These are phyloP conservation scores for Thalassiosira livingstoniorum DNA, from an alignment of 352 stramenopile species.

Conservation along the genomic window DNA sequence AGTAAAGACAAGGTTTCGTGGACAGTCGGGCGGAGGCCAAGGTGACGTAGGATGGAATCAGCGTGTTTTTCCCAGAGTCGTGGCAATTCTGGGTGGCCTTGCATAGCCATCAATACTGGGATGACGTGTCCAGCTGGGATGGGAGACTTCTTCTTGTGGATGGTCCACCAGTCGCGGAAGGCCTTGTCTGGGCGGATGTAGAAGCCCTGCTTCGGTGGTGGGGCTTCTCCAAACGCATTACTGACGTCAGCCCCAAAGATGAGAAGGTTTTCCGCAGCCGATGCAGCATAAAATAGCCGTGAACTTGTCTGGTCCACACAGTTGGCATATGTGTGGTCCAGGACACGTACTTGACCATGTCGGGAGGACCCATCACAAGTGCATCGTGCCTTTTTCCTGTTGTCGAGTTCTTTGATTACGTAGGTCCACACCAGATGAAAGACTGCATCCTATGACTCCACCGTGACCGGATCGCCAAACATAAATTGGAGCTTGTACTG, in stretches of 20 bases:
- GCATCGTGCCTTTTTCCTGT: neutral
- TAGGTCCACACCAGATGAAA: neutral
- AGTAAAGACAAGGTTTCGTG: constrained; percentile 57
- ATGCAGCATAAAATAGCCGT: constrained; percentile 44
- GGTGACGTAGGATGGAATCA: constrained; percentile 26
- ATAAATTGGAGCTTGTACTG: constrained; percentile 54
- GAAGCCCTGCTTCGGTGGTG: constrained; percentile 28
- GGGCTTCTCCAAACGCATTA: too few species aligned
- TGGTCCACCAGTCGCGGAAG: constrained; percentile 43
- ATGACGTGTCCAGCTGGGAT: constrained; percentile 44
- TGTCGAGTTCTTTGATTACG: too few species aligned
- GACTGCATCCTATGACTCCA: neutral
- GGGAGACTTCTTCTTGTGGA: neutral
- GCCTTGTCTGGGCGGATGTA: constrained; percentile 44
- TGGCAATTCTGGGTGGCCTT: constrained; percentile 61
- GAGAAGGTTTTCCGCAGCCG: constrained; percentile 26
- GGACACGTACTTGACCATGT: constrained; percentile 22
- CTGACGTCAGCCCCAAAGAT: constrained; percentile 54
- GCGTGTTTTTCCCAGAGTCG: constrained; percentile 58
- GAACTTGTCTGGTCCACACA: constrained; percentile 51
- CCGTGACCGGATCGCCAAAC: constrained; percentile 41
- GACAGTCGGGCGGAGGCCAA: constrained; percentile 34
- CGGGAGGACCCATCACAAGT: neutral
- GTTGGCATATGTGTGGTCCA: constrained; percentile 46
- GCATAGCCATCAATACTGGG: too few species aligned